Evolutionary conservation across 1,284 basidiomycete species (phyloP), one percentile per base, ranked within the genome.

Genomic region (Cutaneotrichosporon sp.): DNA sequence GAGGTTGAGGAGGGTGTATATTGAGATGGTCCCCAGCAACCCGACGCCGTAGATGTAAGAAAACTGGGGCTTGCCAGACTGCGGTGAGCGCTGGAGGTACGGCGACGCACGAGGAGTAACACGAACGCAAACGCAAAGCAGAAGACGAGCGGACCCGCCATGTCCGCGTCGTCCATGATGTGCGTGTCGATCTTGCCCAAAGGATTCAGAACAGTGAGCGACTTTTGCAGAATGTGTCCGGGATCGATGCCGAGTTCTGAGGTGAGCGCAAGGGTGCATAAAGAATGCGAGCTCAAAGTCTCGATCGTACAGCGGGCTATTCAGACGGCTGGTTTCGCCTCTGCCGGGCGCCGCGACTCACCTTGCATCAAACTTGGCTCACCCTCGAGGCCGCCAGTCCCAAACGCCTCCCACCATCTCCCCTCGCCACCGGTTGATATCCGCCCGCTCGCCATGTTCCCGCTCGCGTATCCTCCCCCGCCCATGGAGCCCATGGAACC

Each of bases 131-230:
- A 98, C 74, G 92, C 92, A 76, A 83, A 91, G 76, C 90, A 90
- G 82, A 98, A 98, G 14, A 98, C 86, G 52, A 99, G 86, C 7
- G 97, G 97, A 0, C 97, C 97, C 10, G 96, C 95, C 32, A 99
- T 85, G 81, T 99, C 97, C 49, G 96, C 94, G 76, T 99, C 97
- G 81, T 99, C 97, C 97, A 99, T 99, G 72, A 99, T 97, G 72
- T 88, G 90, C 67, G 91, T 90, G 72, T 99, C 91, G 64, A 97
- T 88, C 65, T 85, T 85, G 68, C 88, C 86, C 32, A 98, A 82
- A 1, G 97, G 97, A 74, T 98, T 98, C 63, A 99, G 87, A 4
- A 99, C 97, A 0, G 97, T 93, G 80, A 96, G 82, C 16, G 93
- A 91, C 83, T 99, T 99, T 66, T 88, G 88, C 56, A 91, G 86